phyloP scores from a whole-genome alignment of 345 rosid species.

The Pelargonium nanum region DNA sequence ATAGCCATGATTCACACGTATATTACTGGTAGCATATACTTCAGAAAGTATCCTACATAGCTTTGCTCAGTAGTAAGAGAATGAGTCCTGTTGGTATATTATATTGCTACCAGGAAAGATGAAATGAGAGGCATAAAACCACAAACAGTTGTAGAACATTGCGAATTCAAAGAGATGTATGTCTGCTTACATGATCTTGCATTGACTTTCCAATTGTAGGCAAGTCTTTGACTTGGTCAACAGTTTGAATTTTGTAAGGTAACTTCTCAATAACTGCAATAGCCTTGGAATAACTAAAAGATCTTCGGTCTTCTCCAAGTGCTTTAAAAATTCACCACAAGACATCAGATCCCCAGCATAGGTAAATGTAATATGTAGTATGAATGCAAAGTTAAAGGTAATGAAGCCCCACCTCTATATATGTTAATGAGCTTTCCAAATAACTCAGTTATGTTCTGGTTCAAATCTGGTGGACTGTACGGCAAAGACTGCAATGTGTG shows the following conservation, averaged over 20 bases:
- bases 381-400: not conserved
- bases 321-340: conserved; percentile 29
- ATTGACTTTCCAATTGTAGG: conserved; percentile 94
- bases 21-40: no score
- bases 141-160: not conserved
- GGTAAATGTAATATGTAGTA: not conserved
- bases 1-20: no score
- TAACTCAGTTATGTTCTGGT: conserved; percentile 67
- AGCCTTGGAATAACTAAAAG: conserved; percentile 92
- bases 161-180: not conserved
- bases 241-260: conserved; percentile 73
- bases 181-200: conserved; percentile 78
- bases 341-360: not conserved
- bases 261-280: conserved; percentile 76
- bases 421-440: conserved; percentile 85
- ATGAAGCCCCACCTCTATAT: conserved; percentile 52
- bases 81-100: no score
- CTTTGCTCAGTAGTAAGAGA: no score
- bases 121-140: conserved; percentile 3
- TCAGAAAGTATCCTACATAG: no score
- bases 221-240: conserved; percentile 65
- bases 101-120: not conserved
- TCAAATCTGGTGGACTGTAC: conserved; percentile 77
- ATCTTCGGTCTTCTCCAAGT: conserved; percentile 86
- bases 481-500: conserved; percentile 28